These are phyloP conservation scores for Penicillium robsamsonii DNA, from an alignment of 495 filamentous ascomycete species.

Conservation along the genomic window DNA sequence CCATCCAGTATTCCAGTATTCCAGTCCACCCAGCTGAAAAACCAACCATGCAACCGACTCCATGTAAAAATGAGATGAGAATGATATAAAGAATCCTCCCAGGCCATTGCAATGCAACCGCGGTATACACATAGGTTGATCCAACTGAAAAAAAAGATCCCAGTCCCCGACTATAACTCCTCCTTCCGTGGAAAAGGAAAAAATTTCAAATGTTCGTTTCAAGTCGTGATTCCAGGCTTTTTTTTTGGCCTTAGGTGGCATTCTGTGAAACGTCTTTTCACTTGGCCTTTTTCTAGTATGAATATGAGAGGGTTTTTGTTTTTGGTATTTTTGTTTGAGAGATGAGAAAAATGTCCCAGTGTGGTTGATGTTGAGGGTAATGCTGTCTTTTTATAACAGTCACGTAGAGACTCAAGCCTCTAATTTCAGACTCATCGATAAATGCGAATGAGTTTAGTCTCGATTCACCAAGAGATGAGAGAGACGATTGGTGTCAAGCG, in stretches of 20 bases:
- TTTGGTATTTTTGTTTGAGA: neutral
- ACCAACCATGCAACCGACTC: slow-evolving; percentile 8
- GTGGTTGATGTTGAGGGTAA: neutral
- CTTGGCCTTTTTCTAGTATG: slow-evolving; percentile 4
- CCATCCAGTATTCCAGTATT: neutral
- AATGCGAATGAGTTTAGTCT: neutral
- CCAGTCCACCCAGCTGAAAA: neutral
- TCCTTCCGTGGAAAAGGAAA: neutral
- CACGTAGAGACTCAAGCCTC: neutral
- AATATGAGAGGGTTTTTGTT: neutral
- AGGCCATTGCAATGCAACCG: slow-evolving; percentile 11
- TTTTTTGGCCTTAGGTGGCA: neutral
- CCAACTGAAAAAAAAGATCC: slow-evolving; percentile 6
- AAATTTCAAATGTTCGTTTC: slow-evolving; percentile 10
- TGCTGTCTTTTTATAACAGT: neutral
- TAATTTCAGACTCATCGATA: neutral
- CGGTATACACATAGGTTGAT: slow-evolving; percentile 11
- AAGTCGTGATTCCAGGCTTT: slow-evolving; percentile 3
- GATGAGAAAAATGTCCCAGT: neutral
- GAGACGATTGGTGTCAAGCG: neutral
- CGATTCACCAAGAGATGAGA: neutral
- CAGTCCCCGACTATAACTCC: neutral
- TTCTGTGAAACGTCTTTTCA: neutral
- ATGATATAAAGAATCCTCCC: neutral
- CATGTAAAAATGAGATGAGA: slow-evolving; percentile 11